A percentile compares a stretch with the other conserved stretches of the same genome.
phyloP scores from a whole-genome alignment of 805 yeast species.

The Vanderwaltozyma tropicalis region DNA sequence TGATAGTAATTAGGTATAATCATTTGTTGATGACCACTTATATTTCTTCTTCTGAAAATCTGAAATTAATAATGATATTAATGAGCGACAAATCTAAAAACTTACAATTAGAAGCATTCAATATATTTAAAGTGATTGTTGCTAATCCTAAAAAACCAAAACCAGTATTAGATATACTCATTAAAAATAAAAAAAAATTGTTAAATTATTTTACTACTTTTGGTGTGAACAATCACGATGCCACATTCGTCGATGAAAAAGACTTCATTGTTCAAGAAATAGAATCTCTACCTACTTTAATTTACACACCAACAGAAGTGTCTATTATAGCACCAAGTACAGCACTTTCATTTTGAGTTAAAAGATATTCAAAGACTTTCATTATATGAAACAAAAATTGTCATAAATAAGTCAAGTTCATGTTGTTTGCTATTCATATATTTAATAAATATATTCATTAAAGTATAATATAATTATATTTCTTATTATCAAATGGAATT shows the following conservation, averaged over 20 bases:
- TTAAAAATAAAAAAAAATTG: slow-evolving; percentile 72
- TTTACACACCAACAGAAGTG: background rate
- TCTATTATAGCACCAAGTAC: background rate
- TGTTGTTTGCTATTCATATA: too few species aligned
- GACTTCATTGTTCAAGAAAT: slow-evolving; percentile 43
- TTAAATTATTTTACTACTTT: slow-evolving; percentile 58
- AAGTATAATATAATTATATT: too few species aligned
- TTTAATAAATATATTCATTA: too few species aligned
- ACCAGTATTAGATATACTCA: slow-evolving; percentile 66
- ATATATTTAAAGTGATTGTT: slow-evolving; percentile 88
- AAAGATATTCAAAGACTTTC: too few species aligned
- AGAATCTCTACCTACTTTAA: background rate
- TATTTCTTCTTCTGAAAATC: slow-evolving; percentile 68
- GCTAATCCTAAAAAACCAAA: slow-evolving; percentile 89
- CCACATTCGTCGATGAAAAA: slow-evolving; percentile 67
- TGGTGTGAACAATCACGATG: slow-evolving; percentile 46
- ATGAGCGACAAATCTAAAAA: slow-evolving; percentile 83
- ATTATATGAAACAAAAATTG: too few species aligned
- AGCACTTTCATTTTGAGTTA: background rate
- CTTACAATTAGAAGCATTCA: slow-evolving; percentile 82
- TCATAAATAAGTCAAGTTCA: too few species aligned
- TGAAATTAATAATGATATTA: slow-evolving; percentile 77
- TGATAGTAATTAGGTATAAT: slow-evolving; percentile 63
- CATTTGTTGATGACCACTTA: slow-evolving; percentile 64
- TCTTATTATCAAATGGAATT: too few species aligned